Evolutionary conservation across 768 basidiomycete genomes (phyloP).

Genomic region (Pholiota microspora): DNA sequence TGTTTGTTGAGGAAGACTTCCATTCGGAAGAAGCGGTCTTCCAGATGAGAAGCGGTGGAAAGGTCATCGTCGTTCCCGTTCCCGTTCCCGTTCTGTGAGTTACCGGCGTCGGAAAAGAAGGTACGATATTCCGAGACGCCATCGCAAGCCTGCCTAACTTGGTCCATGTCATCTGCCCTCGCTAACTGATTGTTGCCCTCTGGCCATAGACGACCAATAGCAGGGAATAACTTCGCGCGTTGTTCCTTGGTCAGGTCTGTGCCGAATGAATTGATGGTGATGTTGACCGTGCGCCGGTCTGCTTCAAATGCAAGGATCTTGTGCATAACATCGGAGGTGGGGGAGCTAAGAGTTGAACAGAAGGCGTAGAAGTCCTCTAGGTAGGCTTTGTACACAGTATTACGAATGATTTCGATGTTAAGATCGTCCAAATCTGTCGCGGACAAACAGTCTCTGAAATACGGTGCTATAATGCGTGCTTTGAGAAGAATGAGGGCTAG

Average conservation of each 20-base stretch:
- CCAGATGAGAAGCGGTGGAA: conserved; percentile 65
- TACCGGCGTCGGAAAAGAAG: conserved; percentile 70
- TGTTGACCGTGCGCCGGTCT: conserved; percentile 95
- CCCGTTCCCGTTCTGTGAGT: conserved; percentile 29
- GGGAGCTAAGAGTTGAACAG: conserved; percentile 73
- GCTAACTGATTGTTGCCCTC: conserved; percentile 95
- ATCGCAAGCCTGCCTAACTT: conserved; percentile 86
- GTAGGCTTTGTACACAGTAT: conserved; percentile 98
- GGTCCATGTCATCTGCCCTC: conserved; percentile 92
- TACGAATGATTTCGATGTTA: conserved; percentile 99
- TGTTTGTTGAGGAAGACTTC: conserved; percentile 95
- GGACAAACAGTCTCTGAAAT: conserved; percentile 94
- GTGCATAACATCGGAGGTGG: conserved; percentile 92
- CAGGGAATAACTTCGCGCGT: conserved; percentile 90
- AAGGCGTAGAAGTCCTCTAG: conserved; percentile 95
- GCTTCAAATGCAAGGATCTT: conserved; percentile 94
- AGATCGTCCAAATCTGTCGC: conserved; percentile 97
- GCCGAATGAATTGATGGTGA: conserved; percentile 98
- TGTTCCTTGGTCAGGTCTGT: conserved; percentile 95
- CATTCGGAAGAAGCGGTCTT: conserved; percentile 91
- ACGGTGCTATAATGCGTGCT: conserved; percentile 62
- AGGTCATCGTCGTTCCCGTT: conserved; percentile 32
- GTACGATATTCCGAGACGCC: conserved; percentile 84
- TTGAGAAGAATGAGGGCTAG: background rate
- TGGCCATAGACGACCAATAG: conserved; percentile 91